Conservation (phyloP, 768 basidiomycete species). For the Hygrophorus russula region DNA sequence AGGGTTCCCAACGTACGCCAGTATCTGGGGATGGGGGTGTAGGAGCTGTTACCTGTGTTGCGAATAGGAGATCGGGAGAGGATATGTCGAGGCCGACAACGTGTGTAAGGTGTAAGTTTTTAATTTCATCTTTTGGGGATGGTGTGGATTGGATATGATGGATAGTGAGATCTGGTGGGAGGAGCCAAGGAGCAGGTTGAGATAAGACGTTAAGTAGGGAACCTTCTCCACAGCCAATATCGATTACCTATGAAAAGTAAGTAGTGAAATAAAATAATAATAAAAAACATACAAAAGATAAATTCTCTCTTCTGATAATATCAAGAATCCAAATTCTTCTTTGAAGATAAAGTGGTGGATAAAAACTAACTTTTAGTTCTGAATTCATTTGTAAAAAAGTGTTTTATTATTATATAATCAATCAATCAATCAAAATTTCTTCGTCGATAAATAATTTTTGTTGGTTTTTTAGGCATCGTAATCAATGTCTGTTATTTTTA, state of each 20-base stretch:
- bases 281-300: slow-evolving; percentile 17
- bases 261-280: neutral
- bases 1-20: slow-evolving; percentile 55
- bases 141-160: slow-evolving; percentile 15
- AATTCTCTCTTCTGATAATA: slow-evolving; percentile 42
- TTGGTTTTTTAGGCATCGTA: slow-evolving; percentile 69
- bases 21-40: slow-evolving; percentile 14
- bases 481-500: slow-evolving; percentile 71
- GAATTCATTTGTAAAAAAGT: too few relatives aligned
- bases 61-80: slow-evolving; percentile 38
- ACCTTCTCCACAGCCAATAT: slow-evolving; percentile 81
- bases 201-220: slow-evolving; percentile 57
- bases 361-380: slow-evolving; percentile 49
- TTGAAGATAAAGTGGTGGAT: slow-evolving; percentile 57
- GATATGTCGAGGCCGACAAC: slow-evolving; percentile 66
- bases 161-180: slow-evolving; percentile 24
- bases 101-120: slow-evolving; percentile 45
- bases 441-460: slow-evolving; percentile 55
- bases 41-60: slow-evolving; percentile 37
- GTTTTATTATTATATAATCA: slow-evolving; percentile 3
- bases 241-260: slow-evolving; percentile 43
- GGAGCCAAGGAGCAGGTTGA: slow-evolving; percentile 65
- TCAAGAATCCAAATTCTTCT: slow-evolving; percentile 64
- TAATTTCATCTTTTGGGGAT: slow-evolving; percentile 31
- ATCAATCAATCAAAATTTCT: slow-evolving; percentile 36